Evolutionary conservation across 768 basidiomycete species (phyloP).

Genomic region (Leccinum subtestaceum): DNA sequence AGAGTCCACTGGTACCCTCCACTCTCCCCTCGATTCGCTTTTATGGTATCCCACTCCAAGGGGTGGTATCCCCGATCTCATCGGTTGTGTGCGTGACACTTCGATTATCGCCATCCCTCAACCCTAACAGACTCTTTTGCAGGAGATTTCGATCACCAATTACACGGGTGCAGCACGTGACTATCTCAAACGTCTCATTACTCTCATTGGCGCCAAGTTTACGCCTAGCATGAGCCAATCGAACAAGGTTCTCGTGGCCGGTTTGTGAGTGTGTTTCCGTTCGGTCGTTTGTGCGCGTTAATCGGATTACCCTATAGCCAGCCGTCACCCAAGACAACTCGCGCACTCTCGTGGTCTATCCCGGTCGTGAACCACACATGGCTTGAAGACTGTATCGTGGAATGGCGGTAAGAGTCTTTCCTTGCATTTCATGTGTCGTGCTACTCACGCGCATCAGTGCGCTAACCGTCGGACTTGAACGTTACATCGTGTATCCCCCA

Average conservation of each 20-base stretch:
- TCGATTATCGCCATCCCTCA: neutral
- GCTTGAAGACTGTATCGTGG: slow-evolving; percentile 86
- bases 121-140: neutral
- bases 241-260: slow-evolving; percentile 82
- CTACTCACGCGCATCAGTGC: slow-evolving; percentile 27
- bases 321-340: slow-evolving; percentile 57
- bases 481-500: slow-evolving; percentile 67
- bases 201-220: slow-evolving; percentile 72
- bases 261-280: slow-evolving; percentile 54
- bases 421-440: neutral
- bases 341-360: slow-evolving; percentile 78
- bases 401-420: slow-evolving; percentile 52
- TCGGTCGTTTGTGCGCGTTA: neutral
- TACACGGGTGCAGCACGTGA: slow-evolving; percentile 86
- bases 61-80: slow-evolving; percentile 56
- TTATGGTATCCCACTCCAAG: slow-evolving; percentile 82
- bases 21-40: slow-evolving; percentile 68
- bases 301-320: slow-evolving; percentile 26
- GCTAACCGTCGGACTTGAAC: slow-evolving; percentile 59
- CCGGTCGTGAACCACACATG: slow-evolving; percentile 87
- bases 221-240: slow-evolving; percentile 76
- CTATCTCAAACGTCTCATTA: slow-evolving; percentile 82
- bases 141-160: slow-evolving; percentile 85
- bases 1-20: slow-evolving; percentile 56
- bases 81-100: slow-evolving; percentile 50